These are phyloP conservation scores for Handroanthus guayacan DNA, from an alignment of 257 asterid genomes.

Conservation along the genomic window DNA sequence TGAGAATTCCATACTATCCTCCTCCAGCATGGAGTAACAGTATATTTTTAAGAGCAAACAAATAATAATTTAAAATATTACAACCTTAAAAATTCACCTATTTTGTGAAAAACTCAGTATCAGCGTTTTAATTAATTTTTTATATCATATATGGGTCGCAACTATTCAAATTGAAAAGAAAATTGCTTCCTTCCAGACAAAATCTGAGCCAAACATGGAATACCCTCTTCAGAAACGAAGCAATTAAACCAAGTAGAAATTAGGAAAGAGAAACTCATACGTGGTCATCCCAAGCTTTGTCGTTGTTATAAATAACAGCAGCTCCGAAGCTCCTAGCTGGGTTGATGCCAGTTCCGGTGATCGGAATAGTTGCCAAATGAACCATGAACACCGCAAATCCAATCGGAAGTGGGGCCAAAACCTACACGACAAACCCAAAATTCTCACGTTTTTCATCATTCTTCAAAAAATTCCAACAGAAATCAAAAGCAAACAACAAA, in stretches of 20 bases:
- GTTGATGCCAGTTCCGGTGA: conserved; percentile 91
- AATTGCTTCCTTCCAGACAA: too few species aligned
- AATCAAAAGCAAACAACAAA: not conserved
- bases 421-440: conserved; percentile 41
- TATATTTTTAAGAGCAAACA: too few species aligned
- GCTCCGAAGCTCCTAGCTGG: conserved; percentile 95
- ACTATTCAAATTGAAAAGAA: too few species aligned
- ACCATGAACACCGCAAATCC: conserved; percentile 95
- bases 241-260: not conserved
- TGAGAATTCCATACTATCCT: too few species aligned
- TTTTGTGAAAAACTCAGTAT: too few species aligned
- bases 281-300: conserved; percentile 79
- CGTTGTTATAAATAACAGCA: conserved; percentile 71
- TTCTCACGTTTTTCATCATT: not conserved
- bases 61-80: too few species aligned
- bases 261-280: conserved; percentile 38
- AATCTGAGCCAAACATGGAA: too few species aligned
- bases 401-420: conserved; percentile 94
- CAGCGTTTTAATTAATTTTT: too few species aligned
- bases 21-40: too few species aligned
- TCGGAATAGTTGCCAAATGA: conserved; percentile 90
- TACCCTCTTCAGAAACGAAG: too few species aligned
- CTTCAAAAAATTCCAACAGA: not conserved
- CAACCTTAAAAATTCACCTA: too few species aligned
- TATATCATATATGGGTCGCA: too few species aligned